Evolutionary conservation across 768 basidiomycete genomes (phyloP).

Genomic region (Melanogaster broomeanus): DNA sequence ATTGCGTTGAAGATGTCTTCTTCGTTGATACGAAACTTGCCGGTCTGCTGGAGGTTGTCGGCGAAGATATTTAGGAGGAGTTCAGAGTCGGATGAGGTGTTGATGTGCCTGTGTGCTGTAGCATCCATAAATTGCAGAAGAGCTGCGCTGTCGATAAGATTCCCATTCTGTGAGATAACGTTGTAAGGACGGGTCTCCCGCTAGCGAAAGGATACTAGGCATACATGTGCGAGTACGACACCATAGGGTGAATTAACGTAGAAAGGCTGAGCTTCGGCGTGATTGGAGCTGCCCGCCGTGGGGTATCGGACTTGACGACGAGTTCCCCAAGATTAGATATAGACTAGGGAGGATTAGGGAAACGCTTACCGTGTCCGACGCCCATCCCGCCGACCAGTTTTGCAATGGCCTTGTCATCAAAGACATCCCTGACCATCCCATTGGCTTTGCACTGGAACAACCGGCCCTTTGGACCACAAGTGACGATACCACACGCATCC

Average conservation of each 20-base stretch:
- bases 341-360: background rate
- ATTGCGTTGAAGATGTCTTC: constrained; percentile 98
- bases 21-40: constrained; percentile 99
- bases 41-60: constrained; percentile 95
- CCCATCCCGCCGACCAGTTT: constrained; percentile 94
- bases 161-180: constrained; percentile 75
- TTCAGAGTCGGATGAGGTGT: constrained; percentile 98
- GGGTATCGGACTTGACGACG: constrained; percentile 83
- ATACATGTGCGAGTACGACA: constrained; percentile 94
- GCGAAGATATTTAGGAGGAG: constrained; percentile 97
- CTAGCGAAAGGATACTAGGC: constrained; percentile 25
- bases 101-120: constrained; percentile 96
- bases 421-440: constrained; percentile 98
- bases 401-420: constrained; percentile 76
- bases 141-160: constrained; percentile 88
- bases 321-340: constrained; percentile 8
- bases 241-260: constrained; percentile 99
- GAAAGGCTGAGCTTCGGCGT: constrained; percentile 98
- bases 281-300: constrained; percentile 95
- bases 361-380: constrained; percentile 83
- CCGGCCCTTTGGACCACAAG: constrained; percentile 91
- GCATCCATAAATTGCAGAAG: constrained; percentile 95
- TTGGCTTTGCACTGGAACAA: constrained; percentile 99
- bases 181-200: constrained; percentile 2
- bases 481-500: constrained; percentile 97